Conservation (phyloP, 352 stramenopile genomes). For the Pythium sp. region DNA sequence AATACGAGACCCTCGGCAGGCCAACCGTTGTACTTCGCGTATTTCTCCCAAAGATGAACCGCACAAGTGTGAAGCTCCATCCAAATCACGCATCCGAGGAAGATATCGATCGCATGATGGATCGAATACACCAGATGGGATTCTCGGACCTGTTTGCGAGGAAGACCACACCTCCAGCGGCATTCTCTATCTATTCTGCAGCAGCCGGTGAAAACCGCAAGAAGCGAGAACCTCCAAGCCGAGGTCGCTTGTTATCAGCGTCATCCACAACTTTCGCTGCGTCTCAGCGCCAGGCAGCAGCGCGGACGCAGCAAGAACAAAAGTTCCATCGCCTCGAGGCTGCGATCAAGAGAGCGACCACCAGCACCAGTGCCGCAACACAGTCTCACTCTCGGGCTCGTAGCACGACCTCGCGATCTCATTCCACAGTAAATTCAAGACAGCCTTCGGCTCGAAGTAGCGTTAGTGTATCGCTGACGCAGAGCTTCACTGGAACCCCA, state of each 20-base stretch:
- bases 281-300: slow-evolving; percentile 17
- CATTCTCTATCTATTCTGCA: slow-evolving; percentile 11
- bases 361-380: not conserved
- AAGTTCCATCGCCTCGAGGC: slow-evolving; percentile 39
- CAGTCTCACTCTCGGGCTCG: not conserved
- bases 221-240: not conserved
- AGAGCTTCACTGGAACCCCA: not conserved
- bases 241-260: not conserved
- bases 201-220: not conserved
- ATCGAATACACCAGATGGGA: slow-evolving; percentile 15
- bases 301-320: slow-evolving; percentile 29
- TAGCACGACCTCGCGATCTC: slow-evolving; percentile 8
- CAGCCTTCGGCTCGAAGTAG: not conserved
- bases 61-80: not conserved
- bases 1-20: slow-evolving; percentile 21
- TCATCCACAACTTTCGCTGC: not conserved
- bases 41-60: slow-evolving; percentile 12
- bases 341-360: slow-evolving; percentile 23
- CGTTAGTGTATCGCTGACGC: slow-evolving; percentile 2
- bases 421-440: not conserved
- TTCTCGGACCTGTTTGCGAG: slow-evolving; percentile 5
- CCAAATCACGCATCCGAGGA: slow-evolving; percentile 9
- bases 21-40: slow-evolving; percentile 15
- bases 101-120: slow-evolving; percentile 17
- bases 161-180: not conserved